Percentiles rank a stretch among this genome's conserved stretches.
Evolutionary conservation across 2,329 filamentous ascomycete species (phyloP).

Genomic region (Cladosporium sp.): DNA sequence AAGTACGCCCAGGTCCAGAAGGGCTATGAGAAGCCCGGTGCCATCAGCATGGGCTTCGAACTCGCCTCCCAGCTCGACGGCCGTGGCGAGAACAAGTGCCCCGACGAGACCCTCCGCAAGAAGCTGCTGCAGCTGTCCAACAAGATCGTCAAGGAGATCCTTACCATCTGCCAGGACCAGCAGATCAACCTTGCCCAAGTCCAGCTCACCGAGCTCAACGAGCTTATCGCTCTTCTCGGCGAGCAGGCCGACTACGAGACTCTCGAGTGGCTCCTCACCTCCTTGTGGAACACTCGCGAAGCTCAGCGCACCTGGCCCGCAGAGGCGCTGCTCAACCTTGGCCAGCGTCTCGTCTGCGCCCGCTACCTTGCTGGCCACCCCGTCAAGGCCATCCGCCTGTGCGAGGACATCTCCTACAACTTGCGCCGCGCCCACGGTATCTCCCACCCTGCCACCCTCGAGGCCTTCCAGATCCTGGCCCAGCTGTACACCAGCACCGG

Average conservation of each 20-base stretch:
- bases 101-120: slow-evolving; percentile 32
- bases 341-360: slow-evolving; percentile 49
- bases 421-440: slow-evolving; percentile 50
- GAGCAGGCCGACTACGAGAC: slow-evolving; percentile 45
- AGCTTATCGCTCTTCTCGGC: slow-evolving; percentile 44
- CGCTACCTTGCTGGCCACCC: slow-evolving; percentile 47
- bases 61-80: slow-evolving; percentile 44
- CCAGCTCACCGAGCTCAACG: slow-evolving; percentile 41
- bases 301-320: slow-evolving; percentile 43
- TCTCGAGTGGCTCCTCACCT: slow-evolving; percentile 41
- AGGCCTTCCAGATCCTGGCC: slow-evolving; percentile 47
- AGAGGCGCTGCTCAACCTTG: slow-evolving; percentile 46
- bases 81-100: slow-evolving; percentile 33
- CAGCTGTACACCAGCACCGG: slow-evolving; percentile 44
- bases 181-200: slow-evolving; percentile 44
- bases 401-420: slow-evolving; percentile 53
- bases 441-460: slow-evolving; percentile 43
- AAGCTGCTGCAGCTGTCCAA: slow-evolving; percentile 37
- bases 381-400: slow-evolving; percentile 42
- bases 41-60: slow-evolving; percentile 42
- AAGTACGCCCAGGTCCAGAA: slow-evolving; percentile 39
- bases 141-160: slow-evolving; percentile 38
- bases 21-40: slow-evolving; percentile 37
- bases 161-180: slow-evolving; percentile 38
- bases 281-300: slow-evolving; percentile 45